A percentile compares a stretch with the other conserved stretches of the same genome.
Conservation (phyloP, 2,329 filamentous ascomycete genomes). For the Lachnellula occidentalis region DNA sequence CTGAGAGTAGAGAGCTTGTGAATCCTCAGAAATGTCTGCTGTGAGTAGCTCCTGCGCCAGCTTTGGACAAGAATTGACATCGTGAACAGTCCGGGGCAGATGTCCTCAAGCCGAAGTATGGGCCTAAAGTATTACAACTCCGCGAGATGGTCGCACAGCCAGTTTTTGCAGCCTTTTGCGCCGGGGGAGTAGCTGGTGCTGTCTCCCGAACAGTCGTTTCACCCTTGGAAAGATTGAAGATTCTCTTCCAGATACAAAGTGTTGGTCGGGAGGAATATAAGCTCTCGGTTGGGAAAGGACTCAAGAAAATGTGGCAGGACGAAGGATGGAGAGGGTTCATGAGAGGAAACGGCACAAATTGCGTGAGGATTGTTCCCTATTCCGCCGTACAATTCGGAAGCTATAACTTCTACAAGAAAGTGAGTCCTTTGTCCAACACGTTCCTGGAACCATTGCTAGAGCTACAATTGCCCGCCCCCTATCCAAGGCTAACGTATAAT, state of each 20-base stretch:
- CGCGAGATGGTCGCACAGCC: constrained; percentile 66
- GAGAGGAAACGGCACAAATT: constrained; percentile 97
- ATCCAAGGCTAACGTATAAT: constrained; percentile 5
- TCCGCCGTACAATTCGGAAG: constrained; percentile 97
- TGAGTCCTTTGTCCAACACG: constrained; percentile 39
- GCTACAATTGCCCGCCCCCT: not conserved
- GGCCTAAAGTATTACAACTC: constrained; percentile 26
- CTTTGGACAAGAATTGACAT: not conserved
- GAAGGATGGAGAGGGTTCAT: constrained; percentile 97
- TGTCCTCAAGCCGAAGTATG: constrained; percentile 29
- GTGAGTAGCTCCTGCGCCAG: constrained; percentile 18
- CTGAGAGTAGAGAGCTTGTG: constrained; percentile 11
- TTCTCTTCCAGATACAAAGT: constrained; percentile 94
- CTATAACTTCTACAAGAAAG: constrained; percentile 95
- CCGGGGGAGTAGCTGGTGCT: constrained; percentile 87
- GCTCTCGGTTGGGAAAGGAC: constrained; percentile 79
- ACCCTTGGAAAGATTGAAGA: constrained; percentile 91
- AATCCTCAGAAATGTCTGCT: constrained; percentile 26
- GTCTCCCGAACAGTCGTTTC: constrained; percentile 98
- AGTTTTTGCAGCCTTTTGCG: constrained; percentile 85
- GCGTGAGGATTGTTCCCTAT: constrained; percentile 95
- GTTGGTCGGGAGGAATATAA: constrained; percentile 89
- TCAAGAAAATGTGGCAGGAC: constrained; percentile 93
- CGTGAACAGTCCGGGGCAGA: constrained; percentile 22
- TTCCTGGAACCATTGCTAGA: not conserved